Evolutionary conservation across 75 land plant species (phyloP), one percentile per base, ranked within the genome.

Genomic region (Sequoiadendron giganteum): DNA sequence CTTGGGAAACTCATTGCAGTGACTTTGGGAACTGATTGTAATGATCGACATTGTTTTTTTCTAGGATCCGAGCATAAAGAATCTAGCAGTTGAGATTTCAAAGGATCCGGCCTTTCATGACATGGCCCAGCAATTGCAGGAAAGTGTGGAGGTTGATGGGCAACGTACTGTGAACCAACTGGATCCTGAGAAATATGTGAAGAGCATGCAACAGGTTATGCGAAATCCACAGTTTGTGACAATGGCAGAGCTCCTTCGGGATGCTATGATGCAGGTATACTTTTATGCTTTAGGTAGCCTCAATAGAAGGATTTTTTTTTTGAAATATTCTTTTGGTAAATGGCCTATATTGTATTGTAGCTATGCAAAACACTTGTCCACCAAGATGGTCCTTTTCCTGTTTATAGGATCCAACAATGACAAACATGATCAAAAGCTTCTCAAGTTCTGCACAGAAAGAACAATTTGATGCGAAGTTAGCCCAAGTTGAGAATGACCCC

Each of bases 31-130:
- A 73, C 34, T 73, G 34, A 73, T 73, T 32, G 32, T 10, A 73
- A 73, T 73, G 77, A 34, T 73, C 34, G 38, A 73, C 38, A 54
- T 39, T 30, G 45, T 25, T 32, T 28, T 10, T 80, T 81, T 68
- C 10, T 86, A 92, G 93, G 93, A 92, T 75, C 93, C 93, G 18
- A 92, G 93, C 72, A 90, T 92, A 83, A 92, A 85, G 89, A 89
- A 92, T 85, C 89, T 92, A 85, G 93, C 93, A 52, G 89, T 90
- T 87, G 90, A 92, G 88, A 92, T 92, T 56, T 91, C 93, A 32
- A 92, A 90, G 85, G 93, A 92, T 84, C 93, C 93, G 10, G 89
- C 90, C 42, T 92, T 92, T 78, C 90, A 88, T 86, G 82, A 72
- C 28, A 88, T 90, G 89, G 91, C 93, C 36, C 92, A 92, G 83